Percentiles rank a stretch among this genome's conserved stretches.
These are phyloP conservation scores for Paraphoma sp. DNA, from an alignment of 2,329 filamentous ascomycete genomes.

Conservation along the genomic window DNA sequence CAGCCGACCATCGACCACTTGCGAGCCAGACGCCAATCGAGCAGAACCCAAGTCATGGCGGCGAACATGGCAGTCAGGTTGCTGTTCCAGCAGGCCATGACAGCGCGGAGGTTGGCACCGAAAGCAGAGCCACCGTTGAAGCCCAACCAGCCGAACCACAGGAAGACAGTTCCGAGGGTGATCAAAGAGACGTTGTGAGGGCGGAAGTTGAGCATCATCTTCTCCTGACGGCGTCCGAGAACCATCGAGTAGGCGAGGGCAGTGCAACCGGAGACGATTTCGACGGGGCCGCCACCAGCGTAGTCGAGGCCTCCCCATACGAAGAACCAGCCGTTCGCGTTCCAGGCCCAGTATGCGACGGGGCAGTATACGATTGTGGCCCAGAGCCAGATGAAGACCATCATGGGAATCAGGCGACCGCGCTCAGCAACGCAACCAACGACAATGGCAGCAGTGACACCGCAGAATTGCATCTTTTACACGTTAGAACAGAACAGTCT, in stretches of 20 bases:
- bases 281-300: constrained; percentile 94
- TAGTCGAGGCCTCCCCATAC: constrained; percentile 94
- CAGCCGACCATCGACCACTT: constrained; percentile 96
- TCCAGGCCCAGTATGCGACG: constrained; percentile 96
- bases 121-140: constrained; percentile 98
- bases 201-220: constrained; percentile 99
- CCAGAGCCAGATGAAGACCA: constrained; percentile 97
- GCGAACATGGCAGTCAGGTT: constrained; percentile 93
- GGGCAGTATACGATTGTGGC: constrained; percentile 97
- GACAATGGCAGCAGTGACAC: constrained; percentile 88
- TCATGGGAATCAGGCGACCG: constrained; percentile 87
- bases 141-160: constrained; percentile 98
- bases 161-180: constrained; percentile 90
- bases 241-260: constrained; percentile 96
- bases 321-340: constrained; percentile 89
- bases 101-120: constrained; percentile 89
- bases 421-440: constrained; percentile 93
- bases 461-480: constrained; percentile 91
- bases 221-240: constrained; percentile 93
- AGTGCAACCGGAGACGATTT: constrained; percentile 92
- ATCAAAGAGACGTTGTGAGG: constrained; percentile 98
- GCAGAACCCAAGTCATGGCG: constrained; percentile 90
- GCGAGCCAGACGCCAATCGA: constrained; percentile 91
- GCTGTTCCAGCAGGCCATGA: constrained; percentile 98
- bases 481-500: constrained; percentile 15